These are phyloP conservation scores for Euclidium syriacum DNA, from an alignment of 345 rosid species.

Conservation along the genomic window DNA sequence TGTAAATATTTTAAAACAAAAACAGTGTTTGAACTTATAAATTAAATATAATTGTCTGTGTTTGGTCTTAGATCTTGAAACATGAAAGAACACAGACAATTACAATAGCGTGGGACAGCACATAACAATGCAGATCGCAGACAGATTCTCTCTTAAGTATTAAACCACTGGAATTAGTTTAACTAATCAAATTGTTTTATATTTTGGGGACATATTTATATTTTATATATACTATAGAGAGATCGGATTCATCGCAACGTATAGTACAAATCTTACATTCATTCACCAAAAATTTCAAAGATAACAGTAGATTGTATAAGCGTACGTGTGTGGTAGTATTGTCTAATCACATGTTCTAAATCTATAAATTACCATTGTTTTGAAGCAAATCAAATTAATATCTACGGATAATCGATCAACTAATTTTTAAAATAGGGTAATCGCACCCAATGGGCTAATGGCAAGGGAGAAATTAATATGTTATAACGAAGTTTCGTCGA, in stretches of 20 bases:
- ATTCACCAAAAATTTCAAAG: background rate
- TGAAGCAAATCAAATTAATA: background rate
- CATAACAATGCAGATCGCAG: constrained; percentile 22
- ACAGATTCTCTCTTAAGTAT: constrained; percentile 24
- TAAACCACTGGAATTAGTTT: constrained; percentile 6
- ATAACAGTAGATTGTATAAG: constrained; percentile 9
- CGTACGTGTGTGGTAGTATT: constrained; percentile 9
- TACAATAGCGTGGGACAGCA: constrained; percentile 31
- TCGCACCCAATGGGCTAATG: too few species aligned
- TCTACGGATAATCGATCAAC: background rate
- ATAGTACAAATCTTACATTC: constrained; percentile 15
- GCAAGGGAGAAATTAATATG: too few species aligned
- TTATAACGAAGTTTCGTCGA: too few species aligned
- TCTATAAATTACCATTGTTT: background rate
- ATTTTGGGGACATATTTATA: background rate
- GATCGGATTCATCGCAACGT: constrained; percentile 7
- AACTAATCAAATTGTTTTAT: background rate
- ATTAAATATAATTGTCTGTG: constrained; percentile 25
- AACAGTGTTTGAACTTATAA: constrained; percentile 4
- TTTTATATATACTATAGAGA: background rate
- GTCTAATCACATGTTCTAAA: constrained; percentile 2
- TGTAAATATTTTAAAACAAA: constrained; percentile 15
- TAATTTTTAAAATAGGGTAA: too few species aligned
- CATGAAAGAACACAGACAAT: constrained; percentile 31
- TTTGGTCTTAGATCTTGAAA: constrained; percentile 28